Base-by-base conservation (phyloP, 805 yeast species). In the Myxozyma monticola region DNA sequence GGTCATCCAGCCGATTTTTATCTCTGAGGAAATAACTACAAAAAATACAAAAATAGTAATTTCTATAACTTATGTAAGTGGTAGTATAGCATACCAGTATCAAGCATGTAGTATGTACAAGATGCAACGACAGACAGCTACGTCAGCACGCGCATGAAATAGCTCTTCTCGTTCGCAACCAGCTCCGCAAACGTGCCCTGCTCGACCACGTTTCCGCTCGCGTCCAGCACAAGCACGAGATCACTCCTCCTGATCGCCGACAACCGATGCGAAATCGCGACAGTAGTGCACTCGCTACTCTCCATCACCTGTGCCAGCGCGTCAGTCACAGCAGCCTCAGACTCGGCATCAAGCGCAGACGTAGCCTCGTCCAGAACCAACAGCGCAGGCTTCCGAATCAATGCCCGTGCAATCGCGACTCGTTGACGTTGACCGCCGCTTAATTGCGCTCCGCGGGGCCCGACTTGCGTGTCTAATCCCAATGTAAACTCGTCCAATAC, bases 221-320 rank as follows among this genome's bases (percentile, higher is more conserved):
- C 73, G 21, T 73, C 71, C 45, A 84, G 63, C 46, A 81, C 74
- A 42, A 74, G 71, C 22, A 83, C 79, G 44, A 68, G 68, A 42
- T 76, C 70, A 1, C 88, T 76, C 50, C 75, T 71, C 37, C 70
- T 63, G 52, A 81, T 80, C 0, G 86, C 80, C 55, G 77, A 77
- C 69, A 84, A 71, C 61, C 91, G 71, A 65, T 84, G 91, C 8
- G 90, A 89, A 66, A 84, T 83, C 63, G 88, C 83, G 54, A 84
- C 67, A 38, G 84, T 80, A 1, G 90, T 84, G 62, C 88, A 80
- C 24, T 77, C 70, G 6, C 66, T 47, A 60, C 82, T 85, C 4
- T 66, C 69, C 14, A 77, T 74, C 53, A 93, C 75, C 41, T 73
- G 66, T 24, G 69, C 69, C 51, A 80, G 80, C 5, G 88, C 84